Evolutionary conservation across 257 asterid species (phyloP), one percentile per base, ranked within the genome.

Genomic region (Lycium barbarum): DNA sequence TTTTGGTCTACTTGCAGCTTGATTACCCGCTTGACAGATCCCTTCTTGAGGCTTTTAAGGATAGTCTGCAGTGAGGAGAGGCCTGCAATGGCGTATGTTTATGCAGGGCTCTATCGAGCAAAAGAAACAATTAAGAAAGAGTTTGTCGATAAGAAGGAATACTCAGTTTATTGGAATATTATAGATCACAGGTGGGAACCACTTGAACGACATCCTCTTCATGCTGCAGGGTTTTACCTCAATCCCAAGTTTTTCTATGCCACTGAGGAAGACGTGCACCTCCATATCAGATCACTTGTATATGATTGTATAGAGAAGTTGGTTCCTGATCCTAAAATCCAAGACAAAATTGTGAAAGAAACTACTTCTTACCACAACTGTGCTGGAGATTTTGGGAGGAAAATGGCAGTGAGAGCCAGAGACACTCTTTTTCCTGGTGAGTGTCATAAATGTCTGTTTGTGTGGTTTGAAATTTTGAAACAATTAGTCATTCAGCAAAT

Each of bases 331-430:
- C 93, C 93, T 71, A 89, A 93, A 83, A 70, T 89, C 65, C 97
- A 95, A 88, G 99, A 95, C 88, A 93, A 91, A 80, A 92, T 92
- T 84, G 92, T 91, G 91, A 94, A 95, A 88, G 99, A 97, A 86
- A 93, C 93, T 33, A 87, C 92, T 11, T 88, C 93, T 66, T 97
- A 95, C 70, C 96, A 94, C 78, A 93, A 91, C 49, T 91, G 94
- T 76, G 89, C 88, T 13, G 98, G 99, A 80, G 98, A 97, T 87
- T 95, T 97, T 88, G 99, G 99, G 61, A 87, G 99, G 83, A 93
- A 95, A 89, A 92, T 95, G 98, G 98, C 99, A 43, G 87, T 92
- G 66, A 89, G 99, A 89, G 99, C 99, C 45, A 90, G 98, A 90
- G 97, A 93, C 65, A 92, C 95, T 61, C 88, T 91, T 85, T 94